Evolutionary conservation across 768 basidiomycete genomes (phyloP), one percentile per base, ranked within the genome.

Genomic region (Sutorius australiensis): DNA sequence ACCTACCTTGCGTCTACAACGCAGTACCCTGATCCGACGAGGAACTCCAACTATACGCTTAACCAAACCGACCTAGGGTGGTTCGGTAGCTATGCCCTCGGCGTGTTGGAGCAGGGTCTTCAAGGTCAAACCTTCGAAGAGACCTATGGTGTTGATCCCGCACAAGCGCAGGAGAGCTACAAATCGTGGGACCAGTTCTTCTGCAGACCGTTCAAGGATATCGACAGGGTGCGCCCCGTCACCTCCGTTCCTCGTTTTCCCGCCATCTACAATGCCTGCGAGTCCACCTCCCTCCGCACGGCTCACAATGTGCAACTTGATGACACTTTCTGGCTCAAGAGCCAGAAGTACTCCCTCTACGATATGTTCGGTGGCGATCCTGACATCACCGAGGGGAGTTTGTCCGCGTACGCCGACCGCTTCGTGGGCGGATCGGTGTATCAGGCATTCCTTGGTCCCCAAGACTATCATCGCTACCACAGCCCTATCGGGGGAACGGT

Each of bases 291-390:
- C 10, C 74, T 78, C 61, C 46, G 46, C 39, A 45, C 16, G 64
- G 71, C 55, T 67, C 12, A 46, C 24, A 57, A 77, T 42, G 74
- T 81, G 34, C 56, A 78, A 40, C 62, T 57, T 4, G 56, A 67
- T 7, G 80, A 82, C 41, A 61, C 61, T 19, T 84, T 86, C 67
- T 86, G 81, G 81, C 64, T 83, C 65, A 85, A 86, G 60, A 75
- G 69, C 8, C 72, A 84, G 57, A 73, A 75, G 0, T 85, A 86
- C 68, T 83, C 82, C 6, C 76, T 84, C 42, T 47, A 61, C 16
- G 74, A 83, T 60, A 81, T 84, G 70, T 73, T 85, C 13, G 66
- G 72, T 21, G 34, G 50, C 16, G 5, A 31, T 13, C 40, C 21
- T 8, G 40, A 13, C 21, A 16, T 24, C 14, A 24, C 13, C 39